These are phyloP conservation scores for Peniophora sp. DNA, from an alignment of 1,284 basidiomycete genomes.

Conservation along the genomic window DNA sequence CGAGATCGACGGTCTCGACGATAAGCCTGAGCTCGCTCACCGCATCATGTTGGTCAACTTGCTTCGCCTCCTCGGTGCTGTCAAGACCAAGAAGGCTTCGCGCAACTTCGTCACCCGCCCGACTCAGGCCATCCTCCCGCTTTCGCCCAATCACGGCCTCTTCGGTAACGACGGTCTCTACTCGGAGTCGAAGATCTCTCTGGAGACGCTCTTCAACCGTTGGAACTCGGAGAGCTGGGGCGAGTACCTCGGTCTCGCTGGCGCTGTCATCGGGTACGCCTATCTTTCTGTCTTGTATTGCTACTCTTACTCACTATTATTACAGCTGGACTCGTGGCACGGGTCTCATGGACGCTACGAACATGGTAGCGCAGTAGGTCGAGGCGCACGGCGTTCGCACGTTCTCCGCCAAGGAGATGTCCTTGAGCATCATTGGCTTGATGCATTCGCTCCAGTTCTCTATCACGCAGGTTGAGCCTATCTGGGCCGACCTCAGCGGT, in stretches of 20 bases:
- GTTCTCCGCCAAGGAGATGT: slow-evolving; percentile 99
- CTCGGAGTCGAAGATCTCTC: slow-evolving; percentile 96
- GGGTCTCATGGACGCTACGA: slow-evolving; percentile 95
- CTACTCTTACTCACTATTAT: slow-evolving; percentile 10
- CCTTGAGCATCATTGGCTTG: slow-evolving; percentile 97
- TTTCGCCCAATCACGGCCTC: slow-evolving; percentile 96
- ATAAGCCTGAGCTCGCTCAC: slow-evolving; percentile 96
- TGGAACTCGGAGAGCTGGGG: slow-evolving; percentile 99
- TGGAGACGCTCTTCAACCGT: slow-evolving; percentile 96
- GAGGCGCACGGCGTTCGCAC: slow-evolving; percentile 94
- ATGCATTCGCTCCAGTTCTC: slow-evolving; percentile 99
- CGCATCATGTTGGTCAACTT: slow-evolving; percentile 96
- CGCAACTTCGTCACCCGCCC: slow-evolving; percentile 95
- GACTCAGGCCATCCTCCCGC: slow-evolving; percentile 94
- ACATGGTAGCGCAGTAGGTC: slow-evolving; percentile 91
- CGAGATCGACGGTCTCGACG: slow-evolving; percentile 95
- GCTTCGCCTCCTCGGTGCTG: slow-evolving; percentile 89
- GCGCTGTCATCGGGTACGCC: slow-evolving; percentile 91
- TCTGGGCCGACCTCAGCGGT: slow-evolving; percentile 97
- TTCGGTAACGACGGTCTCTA: slow-evolving; percentile 98
- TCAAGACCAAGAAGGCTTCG: slow-evolving; percentile 97
- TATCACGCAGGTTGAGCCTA: slow-evolving; percentile 98
- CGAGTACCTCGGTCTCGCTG: slow-evolving; percentile 95
- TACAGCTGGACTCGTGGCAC: slow-evolving; percentile 92
- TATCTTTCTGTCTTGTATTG: slow-evolving; percentile 5